Evolutionary conservation across 164 flowering plant species (phyloP).

Genomic region (Tetrastigma voinierianum): DNA sequence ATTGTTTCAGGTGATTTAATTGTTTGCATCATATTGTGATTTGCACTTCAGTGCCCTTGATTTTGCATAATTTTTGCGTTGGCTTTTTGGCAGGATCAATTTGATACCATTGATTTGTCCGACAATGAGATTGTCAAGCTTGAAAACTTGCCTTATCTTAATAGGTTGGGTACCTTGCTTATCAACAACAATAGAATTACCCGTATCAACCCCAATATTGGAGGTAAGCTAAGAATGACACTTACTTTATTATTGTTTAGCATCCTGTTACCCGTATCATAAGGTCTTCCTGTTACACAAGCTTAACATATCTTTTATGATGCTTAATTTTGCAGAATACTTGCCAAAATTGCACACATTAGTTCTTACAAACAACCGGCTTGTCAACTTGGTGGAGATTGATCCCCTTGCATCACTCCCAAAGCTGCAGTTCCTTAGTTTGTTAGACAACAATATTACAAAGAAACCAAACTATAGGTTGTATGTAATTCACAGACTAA

Average conservation of each 20-base stretch:
- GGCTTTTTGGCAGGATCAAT: conserved; percentile 73
- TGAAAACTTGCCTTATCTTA: conserved; percentile 82
- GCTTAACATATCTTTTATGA: background rate
- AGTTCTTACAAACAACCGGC: conserved; percentile 90
- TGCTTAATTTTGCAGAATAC: conserved; percentile 58
- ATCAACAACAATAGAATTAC: conserved; percentile 89
- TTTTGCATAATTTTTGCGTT: conserved; percentile 1
- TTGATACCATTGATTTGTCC: conserved; percentile 90
- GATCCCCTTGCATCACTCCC: conserved; percentile 91
- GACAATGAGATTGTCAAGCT: conserved; percentile 98
- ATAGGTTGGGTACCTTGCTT: conserved; percentile 75
- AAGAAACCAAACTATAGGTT: conserved; percentile 88
- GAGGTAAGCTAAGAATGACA: conserved; percentile 45
- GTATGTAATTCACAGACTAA: conserved; percentile 86
- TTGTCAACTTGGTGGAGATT: conserved; percentile 88
- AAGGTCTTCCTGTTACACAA: background rate
- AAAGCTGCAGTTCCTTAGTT: conserved; percentile 76
- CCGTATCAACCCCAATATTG: conserved; percentile 79
- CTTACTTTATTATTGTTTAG: background rate
- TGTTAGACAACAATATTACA: conserved; percentile 82
- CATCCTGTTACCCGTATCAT: background rate
- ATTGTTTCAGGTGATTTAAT: too few relatives aligned
- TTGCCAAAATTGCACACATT: conserved; percentile 86
- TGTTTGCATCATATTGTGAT: too few relatives aligned
- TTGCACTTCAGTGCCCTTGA: background rate